Evolutionary conservation across 768 basidiomycete species (phyloP).

Genomic region (Butyriboletus loyo): DNA sequence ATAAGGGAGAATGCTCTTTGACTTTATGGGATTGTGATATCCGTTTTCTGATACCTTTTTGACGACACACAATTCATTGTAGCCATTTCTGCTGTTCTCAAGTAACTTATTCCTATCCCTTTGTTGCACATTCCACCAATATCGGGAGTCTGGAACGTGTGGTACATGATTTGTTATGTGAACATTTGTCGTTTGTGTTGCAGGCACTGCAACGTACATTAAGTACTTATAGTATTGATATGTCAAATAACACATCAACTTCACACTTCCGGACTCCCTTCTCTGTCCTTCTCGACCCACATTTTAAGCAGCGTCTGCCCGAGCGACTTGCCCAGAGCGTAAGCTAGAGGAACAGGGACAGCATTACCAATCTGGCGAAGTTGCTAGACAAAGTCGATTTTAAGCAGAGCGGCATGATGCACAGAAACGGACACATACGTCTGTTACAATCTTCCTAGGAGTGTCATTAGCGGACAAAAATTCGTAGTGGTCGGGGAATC

Average conservation of each 20-base stretch:
- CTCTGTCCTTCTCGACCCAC: slow-evolving; percentile 44
- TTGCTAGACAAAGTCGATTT: slow-evolving; percentile 44
- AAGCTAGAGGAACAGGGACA: slow-evolving; percentile 67
- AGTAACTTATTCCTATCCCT: slow-evolving; percentile 15
- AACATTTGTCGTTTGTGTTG: neutral
- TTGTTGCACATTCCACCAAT: neutral
- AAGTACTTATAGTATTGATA: neutral
- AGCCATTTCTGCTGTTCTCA: neutral
- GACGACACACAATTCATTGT: neutral
- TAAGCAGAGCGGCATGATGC: slow-evolving; percentile 1
- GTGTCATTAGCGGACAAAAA: slow-evolving; percentile 49
- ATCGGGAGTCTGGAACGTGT: neutral
- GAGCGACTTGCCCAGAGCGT: slow-evolving; percentile 52
- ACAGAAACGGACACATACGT: slow-evolving; percentile 42
- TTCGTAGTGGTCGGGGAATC: slow-evolving; percentile 70
- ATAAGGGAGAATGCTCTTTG: neutral
- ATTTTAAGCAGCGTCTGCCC: slow-evolving; percentile 43
- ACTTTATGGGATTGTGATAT: slow-evolving; percentile 10
- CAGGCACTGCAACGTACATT: neutral
- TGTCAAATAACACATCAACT: neutral
- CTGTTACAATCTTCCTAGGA: slow-evolving; percentile 37
- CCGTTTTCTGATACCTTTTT: slow-evolving; percentile 19
- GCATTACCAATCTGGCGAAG: slow-evolving; percentile 78
- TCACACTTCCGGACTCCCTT: slow-evolving; percentile 44
- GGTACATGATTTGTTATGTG: neutral